Evolutionary conservation across 352 stramenopile species (phyloP).

Genomic region (Phytophthora podocarpi): DNA sequence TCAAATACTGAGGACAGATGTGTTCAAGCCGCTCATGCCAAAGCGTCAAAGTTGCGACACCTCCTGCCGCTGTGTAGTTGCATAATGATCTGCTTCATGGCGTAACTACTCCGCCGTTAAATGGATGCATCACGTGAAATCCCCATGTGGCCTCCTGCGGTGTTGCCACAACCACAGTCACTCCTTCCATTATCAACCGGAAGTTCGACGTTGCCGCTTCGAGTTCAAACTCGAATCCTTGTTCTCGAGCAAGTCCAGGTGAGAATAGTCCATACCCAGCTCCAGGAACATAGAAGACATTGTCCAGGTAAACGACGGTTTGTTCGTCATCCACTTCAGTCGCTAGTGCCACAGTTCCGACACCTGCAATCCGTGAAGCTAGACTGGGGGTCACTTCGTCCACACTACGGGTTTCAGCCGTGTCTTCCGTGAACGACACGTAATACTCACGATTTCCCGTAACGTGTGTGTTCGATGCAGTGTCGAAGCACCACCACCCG

Average conservation of each 20-base stretch:
- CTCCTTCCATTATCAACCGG: not conserved
- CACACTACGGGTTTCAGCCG: no score
- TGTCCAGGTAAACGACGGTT: not conserved
- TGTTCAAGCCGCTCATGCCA: slow-evolving; percentile 5
- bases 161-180: not conserved
- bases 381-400: no score
- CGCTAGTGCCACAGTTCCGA: not conserved
- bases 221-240: not conserved
- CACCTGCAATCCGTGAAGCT: slow-evolving; percentile 2
- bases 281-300: slow-evolving; percentile 2
- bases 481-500: slow-evolving; percentile 3
- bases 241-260: no score
- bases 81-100: not conserved
- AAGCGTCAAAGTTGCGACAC: not conserved
- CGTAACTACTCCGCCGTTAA: not conserved
- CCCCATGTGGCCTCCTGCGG: slow-evolving; percentile 4
- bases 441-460: not conserved
- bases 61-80: not conserved
- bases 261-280: no score
- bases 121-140: not conserved
- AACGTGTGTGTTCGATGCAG: not conserved
- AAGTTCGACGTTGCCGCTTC: not conserved
- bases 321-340: slow-evolving; percentile 8
- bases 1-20: not conserved
- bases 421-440: not conserved